Conservation (phyloP, 2,329 filamentous ascomycete genomes). For the Thelonectria discophora region DNA sequence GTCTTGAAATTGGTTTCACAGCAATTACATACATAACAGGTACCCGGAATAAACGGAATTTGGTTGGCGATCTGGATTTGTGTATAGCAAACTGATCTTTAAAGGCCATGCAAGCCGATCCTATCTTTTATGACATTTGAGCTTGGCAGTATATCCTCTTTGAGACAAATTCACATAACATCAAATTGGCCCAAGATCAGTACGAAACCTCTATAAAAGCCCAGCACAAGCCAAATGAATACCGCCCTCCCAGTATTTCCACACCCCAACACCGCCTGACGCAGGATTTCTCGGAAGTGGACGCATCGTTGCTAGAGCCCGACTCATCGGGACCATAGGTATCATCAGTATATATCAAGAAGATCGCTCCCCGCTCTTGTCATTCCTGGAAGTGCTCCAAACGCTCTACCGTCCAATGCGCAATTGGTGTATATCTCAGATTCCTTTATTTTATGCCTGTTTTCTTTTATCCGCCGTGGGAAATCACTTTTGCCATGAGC, state of each 20-base stretch:
- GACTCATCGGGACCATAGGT: conserved; percentile 13
- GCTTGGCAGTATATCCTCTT: neutral
- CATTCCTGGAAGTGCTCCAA: conserved; percentile 24
- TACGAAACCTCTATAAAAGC: conserved; percentile 30
- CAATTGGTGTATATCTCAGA: conserved; percentile 30
- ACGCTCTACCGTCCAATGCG: conserved; percentile 24
- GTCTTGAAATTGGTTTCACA: no score
- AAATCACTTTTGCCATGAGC: conserved; percentile 57
- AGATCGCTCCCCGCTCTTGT: conserved; percentile 18
- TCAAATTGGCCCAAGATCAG: conserved; percentile 29
- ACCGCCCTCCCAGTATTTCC: conserved; percentile 23
- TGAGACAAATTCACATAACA: conserved; percentile 7
- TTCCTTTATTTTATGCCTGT: conserved; percentile 16
- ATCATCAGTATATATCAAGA: conserved; percentile 26
- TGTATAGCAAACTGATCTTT: no score
- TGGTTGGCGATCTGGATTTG: no score
- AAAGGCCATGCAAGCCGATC: no score
- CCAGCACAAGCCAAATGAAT: conserved; percentile 27
- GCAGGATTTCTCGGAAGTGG: conserved; percentile 19
- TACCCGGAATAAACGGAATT: no score
- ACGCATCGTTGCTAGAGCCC: conserved; percentile 14
- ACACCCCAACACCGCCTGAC: conserved; percentile 24
- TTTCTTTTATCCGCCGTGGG: conserved; percentile 21
- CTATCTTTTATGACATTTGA: no score
- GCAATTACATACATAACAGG: neutral